These are phyloP conservation scores for Crithidia fasciculata DNA, from an alignment of 208 protist genomes.

Conservation along the genomic window DNA sequence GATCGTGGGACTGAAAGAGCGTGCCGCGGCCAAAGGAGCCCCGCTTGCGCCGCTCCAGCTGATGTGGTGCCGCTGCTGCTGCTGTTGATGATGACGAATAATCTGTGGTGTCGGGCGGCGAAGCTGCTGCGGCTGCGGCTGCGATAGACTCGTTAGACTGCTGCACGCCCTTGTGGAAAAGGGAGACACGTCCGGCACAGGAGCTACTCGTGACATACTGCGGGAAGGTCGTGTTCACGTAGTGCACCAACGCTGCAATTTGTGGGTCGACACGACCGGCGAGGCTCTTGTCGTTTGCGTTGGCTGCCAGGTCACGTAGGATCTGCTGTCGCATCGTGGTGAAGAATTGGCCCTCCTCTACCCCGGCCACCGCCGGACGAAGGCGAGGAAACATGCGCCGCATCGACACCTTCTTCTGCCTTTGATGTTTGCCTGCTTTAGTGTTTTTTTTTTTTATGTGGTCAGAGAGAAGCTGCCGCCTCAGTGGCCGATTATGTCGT, in stretches of 20 bases:
- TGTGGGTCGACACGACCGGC: conserved; percentile 72
- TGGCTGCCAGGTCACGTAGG: conserved; percentile 45
- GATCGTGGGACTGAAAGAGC: conserved; percentile 80
- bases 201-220: conserved; percentile 86
- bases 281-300: conserved; percentile 81
- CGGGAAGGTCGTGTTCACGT: conserved; percentile 59
- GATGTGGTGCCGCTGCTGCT: neutral
- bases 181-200: conserved; percentile 68
- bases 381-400: neutral
- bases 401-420: conserved; percentile 8
- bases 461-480: no score
- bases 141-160: neutral
- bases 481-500: no score
- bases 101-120: no score
- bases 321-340: conserved; percentile 45
- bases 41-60: conserved; percentile 53
- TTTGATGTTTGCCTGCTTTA: no score
- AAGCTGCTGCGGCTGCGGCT: no score
- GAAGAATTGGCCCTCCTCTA: conserved; percentile 52
- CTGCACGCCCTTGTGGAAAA: conserved; percentile 76
- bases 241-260: conserved; percentile 48
- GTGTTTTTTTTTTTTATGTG: no score
- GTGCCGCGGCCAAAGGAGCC: conserved; percentile 65
- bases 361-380: conserved; percentile 37
- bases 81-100: neutral